phyloP scores from a whole-genome alignment of 768 basidiomycete genomes.

The Gloeostereum incarnatum region DNA sequence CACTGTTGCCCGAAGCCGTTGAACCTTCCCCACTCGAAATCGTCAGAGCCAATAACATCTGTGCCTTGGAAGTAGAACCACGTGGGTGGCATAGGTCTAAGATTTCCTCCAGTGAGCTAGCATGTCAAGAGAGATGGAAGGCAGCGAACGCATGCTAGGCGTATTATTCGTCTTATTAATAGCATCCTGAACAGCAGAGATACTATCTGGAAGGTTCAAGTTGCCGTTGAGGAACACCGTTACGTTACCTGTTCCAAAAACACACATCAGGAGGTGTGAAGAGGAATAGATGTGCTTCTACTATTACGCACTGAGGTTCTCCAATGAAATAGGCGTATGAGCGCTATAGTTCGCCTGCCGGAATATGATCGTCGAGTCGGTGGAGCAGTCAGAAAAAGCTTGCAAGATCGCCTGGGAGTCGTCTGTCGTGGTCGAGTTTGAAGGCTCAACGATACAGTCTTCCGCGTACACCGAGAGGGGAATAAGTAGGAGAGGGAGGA shows the following conservation, averaged over 20 bases:
- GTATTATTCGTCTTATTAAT: conserved; percentile 27
- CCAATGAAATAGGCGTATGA: conserved; percentile 24
- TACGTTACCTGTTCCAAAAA: conserved; percentile 24
- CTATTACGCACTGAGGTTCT: conserved; percentile 20
- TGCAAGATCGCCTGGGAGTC: conserved; percentile 23
- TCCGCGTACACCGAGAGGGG: too few relatives aligned
- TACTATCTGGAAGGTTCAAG: conserved; percentile 31
- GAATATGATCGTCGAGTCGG: conserved; percentile 24
- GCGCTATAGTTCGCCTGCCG: conserved; percentile 23
- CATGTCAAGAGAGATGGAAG: not conserved
- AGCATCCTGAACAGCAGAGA: conserved; percentile 27
- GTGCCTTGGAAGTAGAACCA: conserved; percentile 37
- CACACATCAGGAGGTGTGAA: too few relatives aligned
- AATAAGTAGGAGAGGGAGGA: too few relatives aligned
- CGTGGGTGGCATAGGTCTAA: conserved; percentile 30
- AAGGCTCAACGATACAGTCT: too few relatives aligned
- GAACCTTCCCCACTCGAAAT: conserved; percentile 30
- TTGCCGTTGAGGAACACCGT: conserved; percentile 32
- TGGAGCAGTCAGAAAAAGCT: conserved; percentile 24
- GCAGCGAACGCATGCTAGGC: conserved; percentile 21
- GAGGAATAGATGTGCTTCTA: too few relatives aligned
- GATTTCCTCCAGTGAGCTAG: not conserved
- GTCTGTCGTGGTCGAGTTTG: too few relatives aligned
- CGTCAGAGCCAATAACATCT: conserved; percentile 30
- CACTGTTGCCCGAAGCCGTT: conserved; percentile 40